phyloP scores from a whole-genome alignment of 192 early-diverging fungal species.

The Mortierella alpina region DNA sequence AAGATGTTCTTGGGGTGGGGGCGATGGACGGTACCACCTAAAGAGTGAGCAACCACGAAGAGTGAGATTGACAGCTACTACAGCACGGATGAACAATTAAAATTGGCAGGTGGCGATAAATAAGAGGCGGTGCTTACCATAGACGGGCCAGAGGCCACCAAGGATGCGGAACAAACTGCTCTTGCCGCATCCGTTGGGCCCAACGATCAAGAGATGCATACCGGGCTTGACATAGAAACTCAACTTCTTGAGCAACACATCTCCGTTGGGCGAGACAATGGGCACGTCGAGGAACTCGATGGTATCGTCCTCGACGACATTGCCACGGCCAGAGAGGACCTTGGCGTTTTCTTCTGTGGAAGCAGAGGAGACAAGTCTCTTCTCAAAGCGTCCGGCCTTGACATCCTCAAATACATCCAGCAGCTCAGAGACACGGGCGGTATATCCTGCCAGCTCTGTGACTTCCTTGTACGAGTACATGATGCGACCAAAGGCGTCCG shows the following conservation, averaged over 20 bases:
- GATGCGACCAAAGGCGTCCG: conserved; percentile 85
- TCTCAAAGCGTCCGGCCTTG: conserved; percentile 80
- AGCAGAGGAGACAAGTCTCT: conserved; percentile 70
- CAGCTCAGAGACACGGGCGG: conserved; percentile 86
- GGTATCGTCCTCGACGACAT: conserved; percentile 75
- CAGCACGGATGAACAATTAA: neutral
- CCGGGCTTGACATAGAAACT: conserved; percentile 91
- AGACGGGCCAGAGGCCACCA: conserved; percentile 96
- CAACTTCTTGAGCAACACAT: conserved; percentile 88
- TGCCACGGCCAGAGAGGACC: conserved; percentile 72
- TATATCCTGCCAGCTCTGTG: conserved; percentile 94
- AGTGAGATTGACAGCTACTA: neutral
- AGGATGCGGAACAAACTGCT: conserved; percentile 96
- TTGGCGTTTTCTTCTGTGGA: conserved; percentile 64
- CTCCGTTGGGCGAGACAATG: conserved; percentile 94
- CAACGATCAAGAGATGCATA: conserved; percentile 91
- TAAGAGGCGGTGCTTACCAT: conserved; percentile 62
- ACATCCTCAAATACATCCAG: conserved; percentile 91
- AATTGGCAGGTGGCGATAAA: neutral
- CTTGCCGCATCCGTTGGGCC: conserved; percentile 96
- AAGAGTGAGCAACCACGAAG: neutral
- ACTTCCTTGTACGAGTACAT: conserved; percentile 97
- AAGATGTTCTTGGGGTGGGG: conserved; percentile 90
- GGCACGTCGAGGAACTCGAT: conserved; percentile 94
- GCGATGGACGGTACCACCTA: conserved; percentile 76